Evolutionary conservation across 371 early-diverging fungal genomes (phyloP).

Genomic region (Zopfochytrium polystomum): DNA sequence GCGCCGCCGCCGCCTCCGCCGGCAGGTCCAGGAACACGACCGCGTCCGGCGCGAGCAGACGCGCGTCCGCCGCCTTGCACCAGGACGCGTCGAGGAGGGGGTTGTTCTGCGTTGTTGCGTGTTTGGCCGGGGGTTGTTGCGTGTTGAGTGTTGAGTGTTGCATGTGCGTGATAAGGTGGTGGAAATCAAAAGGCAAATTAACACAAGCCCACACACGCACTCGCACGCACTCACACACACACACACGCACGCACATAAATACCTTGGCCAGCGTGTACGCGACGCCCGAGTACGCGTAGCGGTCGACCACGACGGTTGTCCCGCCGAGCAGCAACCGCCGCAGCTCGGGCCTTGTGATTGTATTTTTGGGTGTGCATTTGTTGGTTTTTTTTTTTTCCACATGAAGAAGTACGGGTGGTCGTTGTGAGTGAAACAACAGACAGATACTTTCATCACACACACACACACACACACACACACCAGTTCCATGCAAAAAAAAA

Average conservation of each 20-base stretch:
- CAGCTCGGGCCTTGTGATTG: slow-evolving; percentile 16
- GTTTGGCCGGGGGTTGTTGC: neutral
- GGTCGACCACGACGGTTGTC: slow-evolving; percentile 84
- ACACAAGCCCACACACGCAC: neutral
- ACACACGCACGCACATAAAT: neutral
- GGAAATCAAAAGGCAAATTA: neutral
- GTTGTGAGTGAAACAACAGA: too few species aligned
- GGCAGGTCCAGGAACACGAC: slow-evolving; percentile 90
- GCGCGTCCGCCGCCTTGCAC: slow-evolving; percentile 87
- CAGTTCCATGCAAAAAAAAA: too few species aligned
- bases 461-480: too few species aligned
- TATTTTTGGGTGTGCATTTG: too few species aligned
- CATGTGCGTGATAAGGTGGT: too few species aligned
- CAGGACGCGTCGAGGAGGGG: slow-evolving; percentile 75
- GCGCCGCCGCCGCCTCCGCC: slow-evolving; percentile 66
- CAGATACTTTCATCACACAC: too few species aligned
- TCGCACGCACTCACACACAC: neutral
- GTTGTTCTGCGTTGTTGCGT: too few species aligned
- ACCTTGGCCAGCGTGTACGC: slow-evolving; percentile 91
- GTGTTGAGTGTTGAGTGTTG: neutral
- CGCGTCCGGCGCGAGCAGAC: slow-evolving; percentile 77
- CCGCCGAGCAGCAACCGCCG: slow-evolving; percentile 54
- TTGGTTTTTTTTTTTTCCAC: too few species aligned
- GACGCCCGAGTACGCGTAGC: slow-evolving; percentile 97
- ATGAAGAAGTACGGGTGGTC: too few species aligned